phyloP scores from a whole-genome alignment of 2,329 filamentous ascomycete species.

The Diplodia intermedia region DNA sequence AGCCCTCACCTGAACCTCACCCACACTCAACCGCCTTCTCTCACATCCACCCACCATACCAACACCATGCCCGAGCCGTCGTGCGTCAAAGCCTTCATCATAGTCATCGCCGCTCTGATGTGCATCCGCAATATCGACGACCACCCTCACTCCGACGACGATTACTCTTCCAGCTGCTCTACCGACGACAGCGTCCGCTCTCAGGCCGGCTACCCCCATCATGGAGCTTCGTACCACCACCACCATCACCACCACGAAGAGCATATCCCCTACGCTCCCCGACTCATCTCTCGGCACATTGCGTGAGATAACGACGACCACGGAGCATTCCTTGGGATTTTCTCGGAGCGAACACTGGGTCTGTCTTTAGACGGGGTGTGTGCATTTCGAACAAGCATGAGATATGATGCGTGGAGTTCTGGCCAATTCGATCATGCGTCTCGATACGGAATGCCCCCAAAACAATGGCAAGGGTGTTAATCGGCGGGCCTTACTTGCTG shows the following conservation, averaged over 20 bases:
- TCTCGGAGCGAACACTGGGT: not conserved
- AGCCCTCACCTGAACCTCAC: constrained; percentile 5
- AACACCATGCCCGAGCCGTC: constrained; percentile 18
- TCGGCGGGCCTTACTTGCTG: no score
- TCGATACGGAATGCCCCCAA: not conserved
- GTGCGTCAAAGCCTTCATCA: constrained; percentile 25
- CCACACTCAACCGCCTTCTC: not conserved
- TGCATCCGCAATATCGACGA: constrained; percentile 31
- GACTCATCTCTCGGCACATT: constrained; percentile 22
- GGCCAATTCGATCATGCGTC: constrained; percentile 12
- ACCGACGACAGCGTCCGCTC: not conserved
- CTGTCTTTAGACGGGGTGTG: not conserved
- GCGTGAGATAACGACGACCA: not conserved
- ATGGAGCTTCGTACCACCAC: not conserved
- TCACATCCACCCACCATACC: not conserved
- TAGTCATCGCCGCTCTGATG: constrained; percentile 28
- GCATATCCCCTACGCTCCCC: constrained; percentile 20
- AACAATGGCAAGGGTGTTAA: no score
- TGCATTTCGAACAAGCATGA: not conserved
- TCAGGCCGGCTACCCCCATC: not conserved
- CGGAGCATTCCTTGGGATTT: not conserved
- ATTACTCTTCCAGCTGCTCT: not conserved
- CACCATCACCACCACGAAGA: not conserved
- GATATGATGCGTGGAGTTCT: not conserved
- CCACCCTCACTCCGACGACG: constrained; percentile 17